Evolutionary conservation across 345 rosid genomes (phyloP).

Genomic region (Mallotus nudiflorus): DNA sequence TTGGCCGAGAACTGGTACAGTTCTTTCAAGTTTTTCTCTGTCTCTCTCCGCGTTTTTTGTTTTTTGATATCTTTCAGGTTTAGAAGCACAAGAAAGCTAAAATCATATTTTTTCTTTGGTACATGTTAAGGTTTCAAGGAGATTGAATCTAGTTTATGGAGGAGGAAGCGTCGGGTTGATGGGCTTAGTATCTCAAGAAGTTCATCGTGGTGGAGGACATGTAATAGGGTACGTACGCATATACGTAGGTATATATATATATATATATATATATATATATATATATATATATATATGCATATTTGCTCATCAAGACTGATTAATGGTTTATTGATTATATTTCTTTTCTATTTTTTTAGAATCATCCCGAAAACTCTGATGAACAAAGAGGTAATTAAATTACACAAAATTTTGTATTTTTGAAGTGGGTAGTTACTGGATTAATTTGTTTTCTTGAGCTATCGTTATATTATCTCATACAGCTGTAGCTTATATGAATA

Average conservation of each 20-base stretch:
- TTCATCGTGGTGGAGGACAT: slow-evolving; percentile 63
- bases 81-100: not conserved
- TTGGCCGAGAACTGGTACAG: slow-evolving; percentile 76
- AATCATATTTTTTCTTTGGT: not conserved
- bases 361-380: no score
- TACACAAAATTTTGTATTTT: no score
- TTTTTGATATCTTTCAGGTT: not conserved
- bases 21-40: not conserved
- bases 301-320: not conserved
- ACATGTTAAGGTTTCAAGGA: slow-evolving; percentile 45
- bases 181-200: slow-evolving; percentile 72
- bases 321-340: no score
- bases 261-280: no score
- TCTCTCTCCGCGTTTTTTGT: not conserved
- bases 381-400: no score
- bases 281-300: no score
- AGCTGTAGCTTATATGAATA: no score
- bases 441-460: not conserved
- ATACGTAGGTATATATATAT: not conserved
- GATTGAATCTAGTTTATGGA: slow-evolving; percentile 67
- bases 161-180: slow-evolving; percentile 75
- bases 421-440: no score
- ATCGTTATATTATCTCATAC: not conserved
- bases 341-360: no score
- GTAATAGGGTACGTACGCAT: slow-evolving; percentile 53